Conservation (phyloP, 768 basidiomycete genomes). For the Clitopilus hobsonii region DNA sequence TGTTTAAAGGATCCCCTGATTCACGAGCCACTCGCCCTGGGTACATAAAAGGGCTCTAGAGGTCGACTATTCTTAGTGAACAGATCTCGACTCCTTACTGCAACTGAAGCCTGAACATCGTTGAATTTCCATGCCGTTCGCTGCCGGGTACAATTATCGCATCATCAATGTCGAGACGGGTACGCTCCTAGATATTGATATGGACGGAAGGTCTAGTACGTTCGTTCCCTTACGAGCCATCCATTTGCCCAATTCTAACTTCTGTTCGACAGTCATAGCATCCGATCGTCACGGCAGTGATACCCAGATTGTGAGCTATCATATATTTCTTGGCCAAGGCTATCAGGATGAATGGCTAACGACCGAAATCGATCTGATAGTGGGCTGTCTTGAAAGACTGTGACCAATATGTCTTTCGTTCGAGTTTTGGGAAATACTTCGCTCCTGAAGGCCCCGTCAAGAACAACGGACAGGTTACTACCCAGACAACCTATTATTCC, state of each 20-base stretch:
- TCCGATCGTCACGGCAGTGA: not conserved
- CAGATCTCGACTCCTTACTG: no score
- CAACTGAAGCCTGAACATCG: no score
- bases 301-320: not conserved
- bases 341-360: no score
- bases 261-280: not conserved
- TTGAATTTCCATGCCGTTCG: not conserved
- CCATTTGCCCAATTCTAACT: not conserved
- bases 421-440: not conserved
- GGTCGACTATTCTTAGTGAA: no score
- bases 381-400: not conserved
- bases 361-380: not conserved
- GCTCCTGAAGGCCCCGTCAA: not conserved
- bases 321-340: no score
- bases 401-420: not conserved
- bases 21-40: no score
- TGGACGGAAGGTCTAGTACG: not conserved
- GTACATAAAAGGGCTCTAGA: no score
- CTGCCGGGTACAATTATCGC: not conserved
- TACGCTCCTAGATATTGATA: not conserved
- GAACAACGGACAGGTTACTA: not conserved
- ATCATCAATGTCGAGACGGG: not conserved
- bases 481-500: not conserved
- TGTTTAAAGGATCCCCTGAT: no score
- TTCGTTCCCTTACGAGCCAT: not conserved